Base-by-base conservation (phyloP, 768 basidiomycete species). In the Boletus sp. region DNA sequence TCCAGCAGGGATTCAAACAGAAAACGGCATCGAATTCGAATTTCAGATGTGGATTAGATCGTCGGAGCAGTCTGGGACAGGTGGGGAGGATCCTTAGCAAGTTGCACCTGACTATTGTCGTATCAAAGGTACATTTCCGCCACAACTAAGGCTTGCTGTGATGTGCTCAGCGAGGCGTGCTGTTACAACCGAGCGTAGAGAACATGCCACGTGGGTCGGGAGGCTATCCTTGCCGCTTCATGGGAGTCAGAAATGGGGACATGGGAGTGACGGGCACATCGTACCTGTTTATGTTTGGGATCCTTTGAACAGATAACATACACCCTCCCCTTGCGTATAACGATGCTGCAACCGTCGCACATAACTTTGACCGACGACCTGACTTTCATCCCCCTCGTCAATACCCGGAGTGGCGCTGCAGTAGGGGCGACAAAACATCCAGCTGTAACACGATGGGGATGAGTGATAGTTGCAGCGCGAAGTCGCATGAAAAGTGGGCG, bases 221-320 rank as follows among this genome's bases (percentile, higher is more conserved):
- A 47, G 45, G 52, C 70, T 75, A 88, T 59, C 87, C 87, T 72
- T 88, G 87, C 44, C 87, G 83, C 87, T 88, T 66, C 38, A 53
- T 15, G 50, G 52, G 19, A 17, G 47, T 68, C 50, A 64, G 57
- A 51, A 56, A 46, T 56, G 30, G n/a, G 33, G 21, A 41, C 29
- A 19, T 37, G 19, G 50, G 27, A 33, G n/a, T 25, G 40, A 47
- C 11, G 25, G 35, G 32, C 27, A 47, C 29, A 30, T 65, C 80
- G 47, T 54, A 91, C 95, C 85, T 98, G 95, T 72, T 98, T 98
- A 70, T 98, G 96, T 70, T 96, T 98, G 3, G 95, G 91, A 63
- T 98, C 93, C 69, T 90, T 92, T 17, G 84, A 84, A 72, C 96
- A 98, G 25, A 97, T 82, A 41, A 98, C 85, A 73, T 95, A 97